Percentiles rank a stretch among this genome's conserved stretches.
These are phyloP conservation scores for Aschersonia sp. DNA, from an alignment of 2,329 filamentous ascomycete species.

Conservation along the genomic window DNA sequence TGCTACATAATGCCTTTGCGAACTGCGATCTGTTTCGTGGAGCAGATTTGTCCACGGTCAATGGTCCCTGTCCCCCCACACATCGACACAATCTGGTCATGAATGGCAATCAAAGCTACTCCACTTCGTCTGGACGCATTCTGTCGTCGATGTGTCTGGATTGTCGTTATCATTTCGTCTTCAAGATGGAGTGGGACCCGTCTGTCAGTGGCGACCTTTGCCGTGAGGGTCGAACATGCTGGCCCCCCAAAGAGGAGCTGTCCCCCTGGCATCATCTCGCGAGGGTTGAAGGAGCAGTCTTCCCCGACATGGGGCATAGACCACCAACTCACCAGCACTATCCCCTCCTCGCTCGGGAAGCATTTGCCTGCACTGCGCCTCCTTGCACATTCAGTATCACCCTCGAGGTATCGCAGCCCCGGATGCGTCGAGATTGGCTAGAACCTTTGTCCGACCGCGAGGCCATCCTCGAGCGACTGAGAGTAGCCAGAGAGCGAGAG, in stretches of 20 bases:
- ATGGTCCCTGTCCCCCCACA: constrained; percentile 17
- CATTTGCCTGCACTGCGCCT: constrained; percentile 26
- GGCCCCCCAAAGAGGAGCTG: constrained; percentile 18
- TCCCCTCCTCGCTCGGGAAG: constrained; percentile 20
- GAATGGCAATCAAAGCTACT: constrained; percentile 24
- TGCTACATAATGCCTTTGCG: constrained; percentile 22
- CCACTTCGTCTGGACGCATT: constrained; percentile 10
- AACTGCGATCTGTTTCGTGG: constrained; percentile 21
- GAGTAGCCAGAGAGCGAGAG: constrained; percentile 25
- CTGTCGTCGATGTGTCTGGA: constrained; percentile 24
- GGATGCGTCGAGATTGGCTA: constrained; percentile 27
- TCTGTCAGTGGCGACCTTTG: constrained; percentile 15
- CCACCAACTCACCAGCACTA: constrained; percentile 20
- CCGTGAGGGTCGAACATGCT: constrained; percentile 15
- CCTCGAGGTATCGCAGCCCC: constrained; percentile 34
- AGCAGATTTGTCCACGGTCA: constrained; percentile 14
- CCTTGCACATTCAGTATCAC: constrained; percentile 26
- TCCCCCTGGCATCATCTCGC: constrained; percentile 25
- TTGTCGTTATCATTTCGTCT: constrained; percentile 26
- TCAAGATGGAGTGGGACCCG: constrained; percentile 20
- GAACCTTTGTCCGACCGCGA: constrained; percentile 28
- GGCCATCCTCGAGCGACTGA: constrained; percentile 25
- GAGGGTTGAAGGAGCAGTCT: constrained; percentile 17
- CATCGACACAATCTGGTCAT: constrained; percentile 21
- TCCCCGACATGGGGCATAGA: constrained; percentile 8